Conservation (phyloP, 305 asterid species). For the Caryopteris hybrid region DNA sequence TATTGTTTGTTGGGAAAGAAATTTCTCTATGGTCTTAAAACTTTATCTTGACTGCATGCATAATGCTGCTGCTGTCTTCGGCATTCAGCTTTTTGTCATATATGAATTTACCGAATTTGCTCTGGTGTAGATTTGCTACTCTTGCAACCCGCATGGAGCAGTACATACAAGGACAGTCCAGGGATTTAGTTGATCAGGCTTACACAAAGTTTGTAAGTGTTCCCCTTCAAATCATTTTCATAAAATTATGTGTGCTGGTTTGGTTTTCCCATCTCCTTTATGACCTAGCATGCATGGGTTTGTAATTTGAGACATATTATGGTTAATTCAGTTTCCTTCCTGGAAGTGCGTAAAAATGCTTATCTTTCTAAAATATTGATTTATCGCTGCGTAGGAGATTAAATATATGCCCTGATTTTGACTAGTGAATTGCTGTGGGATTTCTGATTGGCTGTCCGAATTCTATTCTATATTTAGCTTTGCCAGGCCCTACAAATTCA, state of each 20-base stretch:
- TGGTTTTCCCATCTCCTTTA: conserved; percentile 6
- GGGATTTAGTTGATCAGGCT: conserved; percentile 99
- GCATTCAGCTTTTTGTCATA: conserved; percentile 5
- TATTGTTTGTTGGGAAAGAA: background rate
- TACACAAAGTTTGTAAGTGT: conserved; percentile 83
- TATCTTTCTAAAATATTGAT: background rate
- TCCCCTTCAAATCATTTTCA: conserved; percentile 6
- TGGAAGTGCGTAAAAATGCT: background rate
- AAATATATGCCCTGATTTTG: background rate
- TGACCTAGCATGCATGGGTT: background rate
- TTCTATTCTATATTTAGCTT: background rate
- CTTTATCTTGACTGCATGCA: background rate
- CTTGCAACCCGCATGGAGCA: conserved; percentile 99
- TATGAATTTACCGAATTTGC: conserved; percentile 23
- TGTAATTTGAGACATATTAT: background rate
- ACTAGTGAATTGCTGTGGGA: conserved; percentile 1
- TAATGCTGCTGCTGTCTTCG: conserved; percentile 8
- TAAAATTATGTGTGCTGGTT: background rate
- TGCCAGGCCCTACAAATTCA: background rate
- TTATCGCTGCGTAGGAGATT: background rate
- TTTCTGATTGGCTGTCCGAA: background rate
- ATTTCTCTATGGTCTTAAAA: background rate
- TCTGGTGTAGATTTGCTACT: conserved; percentile 71
- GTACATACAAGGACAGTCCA: conserved; percentile 97
- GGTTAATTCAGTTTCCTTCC: conserved; percentile 11